A percentile compares a stretch with the other conserved stretches of the same genome.
These are phyloP conservation scores for Mycosarcoma mackinlayi DNA, from an alignment of 1,284 basidiomycete species.

Conservation along the genomic window DNA sequence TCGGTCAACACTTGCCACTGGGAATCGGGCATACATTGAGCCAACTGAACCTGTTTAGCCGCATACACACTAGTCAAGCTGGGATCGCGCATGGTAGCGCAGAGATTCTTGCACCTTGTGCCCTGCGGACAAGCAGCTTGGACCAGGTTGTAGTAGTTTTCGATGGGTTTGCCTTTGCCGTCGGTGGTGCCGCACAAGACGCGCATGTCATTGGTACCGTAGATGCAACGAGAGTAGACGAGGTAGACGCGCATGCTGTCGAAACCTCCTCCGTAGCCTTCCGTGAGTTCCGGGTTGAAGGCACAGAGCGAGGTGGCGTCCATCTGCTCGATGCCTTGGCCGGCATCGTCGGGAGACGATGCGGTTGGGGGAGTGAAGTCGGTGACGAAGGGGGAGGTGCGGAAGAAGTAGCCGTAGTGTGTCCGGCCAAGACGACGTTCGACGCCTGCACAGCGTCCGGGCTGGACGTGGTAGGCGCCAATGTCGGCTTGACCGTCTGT, in stretches of 20 bases:
- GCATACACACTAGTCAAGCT: slow-evolving; percentile 19
- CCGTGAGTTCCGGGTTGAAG: slow-evolving; percentile 21
- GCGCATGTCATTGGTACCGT: slow-evolving; percentile 21
- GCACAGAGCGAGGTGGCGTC: slow-evolving; percentile 28
- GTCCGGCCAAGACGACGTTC: slow-evolving; percentile 14
- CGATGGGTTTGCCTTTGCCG: slow-evolving; percentile 11
- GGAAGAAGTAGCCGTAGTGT: slow-evolving; percentile 18
- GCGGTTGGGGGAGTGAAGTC: slow-evolving; percentile 6
- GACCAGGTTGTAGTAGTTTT: slow-evolving; percentile 9
- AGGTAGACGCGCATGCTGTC: slow-evolving; percentile 23
- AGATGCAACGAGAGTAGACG: slow-evolving; percentile 28
- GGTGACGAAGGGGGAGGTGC: slow-evolving; percentile 10
- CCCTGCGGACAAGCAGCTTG: slow-evolving; percentile 24
- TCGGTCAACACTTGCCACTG: slow-evolving; percentile 23
- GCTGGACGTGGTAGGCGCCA: slow-evolving; percentile 37
- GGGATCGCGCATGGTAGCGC: slow-evolving; percentile 23
- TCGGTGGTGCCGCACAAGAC: slow-evolving; percentile 22
- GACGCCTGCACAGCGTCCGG: slow-evolving; percentile 24
- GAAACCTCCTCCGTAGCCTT: slow-evolving; percentile 30
- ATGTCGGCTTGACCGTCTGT: slow-evolving; percentile 26
- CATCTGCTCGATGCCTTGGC: slow-evolving; percentile 6
- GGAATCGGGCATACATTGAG: slow-evolving; percentile 13
- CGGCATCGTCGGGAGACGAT: not conserved
- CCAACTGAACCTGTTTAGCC: slow-evolving; percentile 28
- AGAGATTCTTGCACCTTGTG: slow-evolving; percentile 35